phyloP scores from a whole-genome alignment of 192 early-diverging fungal species.

The Lunasporangiospora selenospora region DNA sequence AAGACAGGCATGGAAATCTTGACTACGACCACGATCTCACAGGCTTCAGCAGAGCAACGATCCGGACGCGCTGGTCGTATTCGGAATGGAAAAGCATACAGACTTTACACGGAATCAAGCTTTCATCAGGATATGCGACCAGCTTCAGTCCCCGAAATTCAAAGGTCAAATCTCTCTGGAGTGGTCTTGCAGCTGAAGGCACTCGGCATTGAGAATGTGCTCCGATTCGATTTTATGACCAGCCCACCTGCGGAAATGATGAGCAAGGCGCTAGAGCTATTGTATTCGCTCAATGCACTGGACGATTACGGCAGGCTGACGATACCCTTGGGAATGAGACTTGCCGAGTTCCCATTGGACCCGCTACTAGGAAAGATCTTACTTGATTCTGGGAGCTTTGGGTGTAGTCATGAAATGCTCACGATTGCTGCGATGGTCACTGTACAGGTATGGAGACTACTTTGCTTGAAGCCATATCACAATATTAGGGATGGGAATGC shows the following conservation, averaged over 20 bases:
- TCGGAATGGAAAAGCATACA: constrained; percentile 86
- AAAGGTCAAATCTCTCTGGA: constrained; percentile 73
- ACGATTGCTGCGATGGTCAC: constrained; percentile 83
- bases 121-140: constrained; percentile 80
- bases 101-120: constrained; percentile 88
- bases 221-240: constrained; percentile 81
- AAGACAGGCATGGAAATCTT: constrained; percentile 93
- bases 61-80: constrained; percentile 94
- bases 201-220: constrained; percentile 81
- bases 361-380: constrained; percentile 73
- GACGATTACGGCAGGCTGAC: constrained; percentile 75
- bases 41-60: constrained; percentile 94
- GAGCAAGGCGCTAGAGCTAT: constrained; percentile 71
- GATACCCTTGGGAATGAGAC: constrained; percentile 69
- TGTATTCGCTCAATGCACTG: constrained; percentile 76
- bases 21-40: constrained; percentile 87
- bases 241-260: constrained; percentile 76
- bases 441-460: constrained; percentile 74
- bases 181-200: constrained; percentile 81
- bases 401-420: constrained; percentile 76
- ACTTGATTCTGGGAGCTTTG: constrained; percentile 64
- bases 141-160: constrained; percentile 94
- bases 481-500: too few species aligned
- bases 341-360: constrained; percentile 83
- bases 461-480: too few species aligned